phyloP scores from a whole-genome alignment of 257 asterid species.

The Lycium barbarum region DNA sequence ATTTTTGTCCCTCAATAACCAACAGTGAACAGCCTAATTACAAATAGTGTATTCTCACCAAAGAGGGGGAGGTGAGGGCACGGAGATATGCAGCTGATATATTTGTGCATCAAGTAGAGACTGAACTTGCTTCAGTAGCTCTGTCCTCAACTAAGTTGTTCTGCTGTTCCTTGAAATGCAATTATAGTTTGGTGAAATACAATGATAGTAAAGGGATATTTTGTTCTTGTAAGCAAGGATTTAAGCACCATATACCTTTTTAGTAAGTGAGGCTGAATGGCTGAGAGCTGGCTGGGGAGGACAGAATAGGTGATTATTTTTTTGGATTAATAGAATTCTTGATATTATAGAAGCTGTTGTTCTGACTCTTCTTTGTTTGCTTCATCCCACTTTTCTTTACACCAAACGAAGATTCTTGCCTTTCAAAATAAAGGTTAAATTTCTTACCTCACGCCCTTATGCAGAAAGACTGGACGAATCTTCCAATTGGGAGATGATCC shows the following conservation, averaged over 20 bases:
- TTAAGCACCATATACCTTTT: background rate
- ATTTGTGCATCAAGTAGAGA: background rate
- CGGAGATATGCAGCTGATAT: background rate
- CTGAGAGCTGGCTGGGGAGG: background rate
- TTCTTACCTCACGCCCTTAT: too few relatives aligned
- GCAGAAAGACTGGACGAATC: background rate
- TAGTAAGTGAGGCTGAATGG: background rate
- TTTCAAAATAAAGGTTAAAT: background rate
- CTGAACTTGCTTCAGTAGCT: background rate
- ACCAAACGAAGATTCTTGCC: too few relatives aligned
- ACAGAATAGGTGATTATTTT: too few relatives aligned
- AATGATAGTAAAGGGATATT: too few relatives aligned
- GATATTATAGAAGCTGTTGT: background rate
- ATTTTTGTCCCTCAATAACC: background rate
- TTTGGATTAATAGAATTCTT: background rate
- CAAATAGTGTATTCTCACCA: background rate
- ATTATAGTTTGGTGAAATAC: too few relatives aligned
- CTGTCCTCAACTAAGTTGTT: background rate
- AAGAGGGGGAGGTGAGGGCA: background rate
- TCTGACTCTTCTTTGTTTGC: background rate
- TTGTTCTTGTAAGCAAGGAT: background rate
- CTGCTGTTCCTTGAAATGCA: background rate
- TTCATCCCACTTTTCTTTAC: too few relatives aligned
- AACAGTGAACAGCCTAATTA: background rate
- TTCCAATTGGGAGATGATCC: background rate